Evolutionary conservation across 2,329 filamentous ascomycete genomes (phyloP).

Genomic region (Endothia cerciana): DNA sequence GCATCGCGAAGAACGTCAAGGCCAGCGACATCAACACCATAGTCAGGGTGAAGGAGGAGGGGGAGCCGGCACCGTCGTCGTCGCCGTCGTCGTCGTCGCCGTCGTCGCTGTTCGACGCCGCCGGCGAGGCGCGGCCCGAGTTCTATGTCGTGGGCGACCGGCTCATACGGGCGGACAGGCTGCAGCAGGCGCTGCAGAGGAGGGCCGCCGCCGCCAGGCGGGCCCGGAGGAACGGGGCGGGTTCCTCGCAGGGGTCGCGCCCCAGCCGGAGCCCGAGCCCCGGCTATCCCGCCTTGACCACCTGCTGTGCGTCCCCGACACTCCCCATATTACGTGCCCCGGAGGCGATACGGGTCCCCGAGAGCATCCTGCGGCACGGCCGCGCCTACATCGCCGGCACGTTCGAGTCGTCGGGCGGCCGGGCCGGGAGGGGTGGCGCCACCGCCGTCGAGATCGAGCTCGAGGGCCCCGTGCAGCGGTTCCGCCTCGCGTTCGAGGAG

Average conservation of each 20-base stretch:
- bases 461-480: conserved; percentile 21
- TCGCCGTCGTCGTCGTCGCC: background rate
- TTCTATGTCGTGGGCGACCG: conserved; percentile 22
- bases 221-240: conserved; percentile 5
- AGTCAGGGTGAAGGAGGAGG: background rate
- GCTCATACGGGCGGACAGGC: conserved; percentile 22
- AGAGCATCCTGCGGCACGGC: conserved; percentile 21
- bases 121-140: conserved; percentile 1
- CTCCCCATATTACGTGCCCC: background rate
- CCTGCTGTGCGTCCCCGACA: background rate
- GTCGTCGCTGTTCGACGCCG: background rate
- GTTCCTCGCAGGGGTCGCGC: background rate
- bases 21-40: conserved; percentile 21
- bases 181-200: conserved; percentile 24
- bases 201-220: conserved; percentile 16
- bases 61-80: background rate
- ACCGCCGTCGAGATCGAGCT: conserved; percentile 14
- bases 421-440: too few species aligned
- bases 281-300: background rate
- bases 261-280: conserved; percentile 2
- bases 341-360: conserved; percentile 16
- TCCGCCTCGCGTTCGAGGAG: conserved; percentile 21
- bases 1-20: conserved; percentile 23
- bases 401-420: conserved; percentile 8
- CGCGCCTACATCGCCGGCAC: conserved; percentile 12